A percentile compares a stretch with the other conserved stretches of the same genome.
These are phyloP conservation scores for Xylaria curta DNA, from an alignment of 495 filamentous ascomycete species.

Conservation along the genomic window DNA sequence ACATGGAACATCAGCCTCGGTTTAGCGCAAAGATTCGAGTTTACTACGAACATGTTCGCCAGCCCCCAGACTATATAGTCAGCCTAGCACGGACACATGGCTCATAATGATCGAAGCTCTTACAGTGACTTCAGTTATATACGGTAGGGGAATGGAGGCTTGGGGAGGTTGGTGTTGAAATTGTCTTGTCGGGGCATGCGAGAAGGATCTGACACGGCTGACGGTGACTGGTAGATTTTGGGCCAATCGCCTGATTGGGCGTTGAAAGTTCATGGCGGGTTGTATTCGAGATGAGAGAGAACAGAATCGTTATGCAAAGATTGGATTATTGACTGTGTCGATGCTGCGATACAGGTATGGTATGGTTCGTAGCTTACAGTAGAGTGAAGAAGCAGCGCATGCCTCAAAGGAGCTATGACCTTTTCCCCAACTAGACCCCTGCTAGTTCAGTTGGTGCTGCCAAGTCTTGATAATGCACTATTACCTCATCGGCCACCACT, in stretches of 20 bases:
- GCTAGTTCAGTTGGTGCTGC: neutral
- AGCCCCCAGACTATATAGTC: slow-evolving; percentile 77
- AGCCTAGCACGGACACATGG: slow-evolving; percentile 39
- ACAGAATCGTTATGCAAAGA: neutral
- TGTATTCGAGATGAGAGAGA: neutral
- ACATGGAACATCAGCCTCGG: slow-evolving; percentile 33
- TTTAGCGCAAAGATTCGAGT: slow-evolving; percentile 30
- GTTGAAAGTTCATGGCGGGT: slow-evolving; percentile 41
- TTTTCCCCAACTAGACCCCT: neutral
- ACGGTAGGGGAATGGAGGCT: slow-evolving; percentile 70
- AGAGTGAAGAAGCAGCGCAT: too few species aligned
- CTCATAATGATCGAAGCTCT: slow-evolving; percentile 40
- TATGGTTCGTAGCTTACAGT: too few species aligned
- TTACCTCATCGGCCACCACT: slow-evolving; percentile 11
- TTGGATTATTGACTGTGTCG: neutral
- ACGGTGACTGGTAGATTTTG: slow-evolving; percentile 36
- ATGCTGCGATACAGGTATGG: neutral
- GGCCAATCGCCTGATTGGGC: slow-evolving; percentile 43
- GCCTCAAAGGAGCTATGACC: slow-evolving; percentile 2
- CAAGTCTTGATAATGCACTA: neutral
- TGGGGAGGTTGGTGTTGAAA: slow-evolving; percentile 48
- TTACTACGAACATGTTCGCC: slow-evolving; percentile 79
- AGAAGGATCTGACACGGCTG: slow-evolving; percentile 44
- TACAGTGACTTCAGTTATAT: slow-evolving; percentile 83
- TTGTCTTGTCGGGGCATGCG: slow-evolving; percentile 39